Evolutionary conservation across 371 early-diverging fungal species (phyloP), one percentile per base, ranked within the genome.

Genomic region (Mortierella sp.): DNA sequence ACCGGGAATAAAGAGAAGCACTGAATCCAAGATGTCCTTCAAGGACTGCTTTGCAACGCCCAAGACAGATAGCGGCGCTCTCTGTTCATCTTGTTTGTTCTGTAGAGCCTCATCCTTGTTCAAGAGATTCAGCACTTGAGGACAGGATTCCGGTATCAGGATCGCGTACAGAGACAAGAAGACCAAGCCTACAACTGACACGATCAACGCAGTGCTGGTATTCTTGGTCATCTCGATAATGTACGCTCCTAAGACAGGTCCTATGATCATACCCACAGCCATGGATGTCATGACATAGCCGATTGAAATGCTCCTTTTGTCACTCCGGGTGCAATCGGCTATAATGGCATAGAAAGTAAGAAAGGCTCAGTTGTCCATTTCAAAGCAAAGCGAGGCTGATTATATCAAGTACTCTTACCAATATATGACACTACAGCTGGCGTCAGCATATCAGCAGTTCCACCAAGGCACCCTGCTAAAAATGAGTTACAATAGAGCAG

Each of bases 1-100:
- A 1, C 69, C 69, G 3, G 69, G 69, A 21, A 68, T 28, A 34
- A 68, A 62, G 16, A 61, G 14, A 13, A 61, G n/a, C 6, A 68
- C 22, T 17, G 69, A 62, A 3, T 51, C 57, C 3, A 68, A 19
- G 1, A 43, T 46, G 3, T 52, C 34, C 22, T 14, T 39, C n/a
- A 67, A 2, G 17, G 50, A 19, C 28, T 16, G 46, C 40, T 57
- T 64, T 13, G 8, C 14, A 25, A 21, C 57, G 31, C 17, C 31
- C 2, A 19, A 13, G 47, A 46, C 22, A 14, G 37, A 46, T 2
- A 5, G 25, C 1, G 39, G 19, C 22, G 27, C 39, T 19, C 46
- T 27, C n/a, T n/a, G n/a, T n/a, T n/a, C n/a, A n/a, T n/a, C n/a
- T n/a, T n/a, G n/a, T n/a, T n/a, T n/a, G n/a, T n/a, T n/a, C n/a